Evolutionary conservation across 768 basidiomycete species (phyloP).

Genomic region (Dioszegia crocea): DNA sequence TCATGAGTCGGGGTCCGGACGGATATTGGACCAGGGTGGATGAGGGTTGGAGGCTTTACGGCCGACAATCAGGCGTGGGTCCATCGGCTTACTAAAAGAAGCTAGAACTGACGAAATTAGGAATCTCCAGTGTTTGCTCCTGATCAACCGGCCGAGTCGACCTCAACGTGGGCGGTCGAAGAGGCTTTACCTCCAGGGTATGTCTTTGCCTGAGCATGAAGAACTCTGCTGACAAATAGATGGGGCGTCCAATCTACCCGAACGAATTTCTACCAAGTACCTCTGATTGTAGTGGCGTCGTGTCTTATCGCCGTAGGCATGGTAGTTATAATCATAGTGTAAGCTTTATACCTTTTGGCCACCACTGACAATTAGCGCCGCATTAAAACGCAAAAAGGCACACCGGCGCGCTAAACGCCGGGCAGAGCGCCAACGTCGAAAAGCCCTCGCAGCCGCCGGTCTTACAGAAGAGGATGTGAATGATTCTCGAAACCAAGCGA

Average conservation of each 20-base stretch:
- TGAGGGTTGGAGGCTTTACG: constrained; percentile 37
- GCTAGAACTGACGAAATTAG: background rate
- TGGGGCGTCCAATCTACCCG: constrained; percentile 44
- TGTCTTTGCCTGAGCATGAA: background rate
- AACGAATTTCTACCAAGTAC: constrained; percentile 44
- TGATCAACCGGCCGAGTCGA: background rate
- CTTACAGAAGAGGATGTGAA: constrained; percentile 24
- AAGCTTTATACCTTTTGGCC: constrained; percentile 7
- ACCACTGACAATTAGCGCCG: constrained; percentile 23
- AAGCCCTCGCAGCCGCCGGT: constrained; percentile 37
- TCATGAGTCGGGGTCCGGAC: constrained; percentile 21
- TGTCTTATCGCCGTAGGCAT: constrained; percentile 40
- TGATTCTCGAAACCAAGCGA: constrained; percentile 17
- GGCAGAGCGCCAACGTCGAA: constrained; percentile 30
- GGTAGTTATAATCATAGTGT: constrained; percentile 37
- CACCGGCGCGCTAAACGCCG: constrained; percentile 38
- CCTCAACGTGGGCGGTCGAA: constrained; percentile 28
- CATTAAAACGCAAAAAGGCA: constrained; percentile 37
- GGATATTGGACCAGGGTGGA: constrained; percentile 27
- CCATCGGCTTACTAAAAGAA: background rate
- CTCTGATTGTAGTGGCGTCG: constrained; percentile 42
- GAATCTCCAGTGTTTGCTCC: constrained; percentile 1
- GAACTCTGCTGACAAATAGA: background rate
- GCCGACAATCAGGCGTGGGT: constrained; percentile 27
- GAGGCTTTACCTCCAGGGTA: constrained; percentile 38